Conservation (phyloP, 306 rosid genomes). For the Cucumis sativus region DNA sequence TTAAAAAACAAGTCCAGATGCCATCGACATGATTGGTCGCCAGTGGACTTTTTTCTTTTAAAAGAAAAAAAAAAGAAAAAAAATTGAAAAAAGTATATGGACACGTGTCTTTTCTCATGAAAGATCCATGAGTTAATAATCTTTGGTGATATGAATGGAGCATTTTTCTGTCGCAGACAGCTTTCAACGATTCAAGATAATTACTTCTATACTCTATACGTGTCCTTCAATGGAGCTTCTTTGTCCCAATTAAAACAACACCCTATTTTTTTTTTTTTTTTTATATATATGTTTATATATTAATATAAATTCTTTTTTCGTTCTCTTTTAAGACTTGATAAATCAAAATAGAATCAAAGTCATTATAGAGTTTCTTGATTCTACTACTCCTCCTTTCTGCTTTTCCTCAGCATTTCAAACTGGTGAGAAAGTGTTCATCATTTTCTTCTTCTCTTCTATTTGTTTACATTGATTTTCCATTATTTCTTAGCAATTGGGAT, state of each 20-base stretch:
- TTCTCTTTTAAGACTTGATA: neutral
- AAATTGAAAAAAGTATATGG: neutral
- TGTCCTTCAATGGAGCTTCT: constrained; percentile 18
- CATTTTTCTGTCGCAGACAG: constrained; percentile 22
- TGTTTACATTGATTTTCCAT: neutral
- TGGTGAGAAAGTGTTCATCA: neutral
- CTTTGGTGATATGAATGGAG: constrained; percentile 6
- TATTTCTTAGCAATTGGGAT: neutral
- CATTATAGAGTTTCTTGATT: neutral
- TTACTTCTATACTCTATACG: constrained; percentile 25
- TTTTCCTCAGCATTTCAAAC: neutral
- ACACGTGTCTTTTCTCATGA: constrained; percentile 31
- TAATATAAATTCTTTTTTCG: neutral
- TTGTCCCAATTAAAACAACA: neutral
- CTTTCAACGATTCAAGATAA: constrained; percentile 13
- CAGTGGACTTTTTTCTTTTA: neutral
- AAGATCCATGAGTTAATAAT: constrained; percentile 21
- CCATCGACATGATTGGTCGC: constrained; percentile 3
- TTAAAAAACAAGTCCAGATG: neutral
- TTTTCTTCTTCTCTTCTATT: neutral
- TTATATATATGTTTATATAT: too few relatives aligned
- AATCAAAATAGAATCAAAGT: neutral
- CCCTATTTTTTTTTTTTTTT: too few relatives aligned
- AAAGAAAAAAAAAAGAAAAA: too few relatives aligned
- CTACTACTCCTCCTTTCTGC: neutral